Base-by-base conservation (phyloP, 176 grass and related monocot species). In the Oryza nivara region DNA sequence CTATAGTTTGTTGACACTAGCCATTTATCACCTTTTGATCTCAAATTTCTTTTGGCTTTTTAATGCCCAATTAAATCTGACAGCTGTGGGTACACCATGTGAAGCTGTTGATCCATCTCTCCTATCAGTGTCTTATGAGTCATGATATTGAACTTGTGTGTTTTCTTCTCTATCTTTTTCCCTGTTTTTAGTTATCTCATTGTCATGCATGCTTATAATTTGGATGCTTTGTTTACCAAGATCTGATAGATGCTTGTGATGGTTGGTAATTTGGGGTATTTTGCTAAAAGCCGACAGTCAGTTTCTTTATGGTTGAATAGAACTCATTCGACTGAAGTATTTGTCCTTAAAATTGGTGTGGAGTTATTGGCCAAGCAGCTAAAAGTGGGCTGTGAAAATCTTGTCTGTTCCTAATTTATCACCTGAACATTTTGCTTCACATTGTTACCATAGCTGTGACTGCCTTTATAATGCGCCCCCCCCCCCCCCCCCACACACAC, bases 1-100 rank as follows among this genome's bases (percentile, higher is more conserved):
- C 43, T 84, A 56, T 87, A 38, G 65, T 78, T n/a, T 19, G 46
- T 82, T 73, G 65, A 70, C 6, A 45, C 61, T 52, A 77, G 4
- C 75, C 17, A 56, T 76, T 58, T 47, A 5, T 77, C 52, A 69
- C 10, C 80, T 60, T 86, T 77, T 19, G 34, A 68, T 80, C 10
- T 14, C 7, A n/a, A 88, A 78, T 16, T 80, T 54, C 22, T 45
- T 83, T 44, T 79, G 16, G 11, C 58, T 74, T 3, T 19, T 56
- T 60, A 38, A 25, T 68, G 46, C 83, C 0, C 0, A 35, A 20
- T 84, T 84, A 7, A 16, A 84, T 17, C 67, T 61, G 68, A 88
- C 12, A 75, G 15, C 14, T 40, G 15, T 83, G 44, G 54, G 1
- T 23, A 34, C 45, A 73, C 28, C 14, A 40, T 25, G 11, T 35